Evolutionary conservation across 129 eudicot species (phyloP).

Genomic region (Helichrysum umbraculigerum): DNA sequence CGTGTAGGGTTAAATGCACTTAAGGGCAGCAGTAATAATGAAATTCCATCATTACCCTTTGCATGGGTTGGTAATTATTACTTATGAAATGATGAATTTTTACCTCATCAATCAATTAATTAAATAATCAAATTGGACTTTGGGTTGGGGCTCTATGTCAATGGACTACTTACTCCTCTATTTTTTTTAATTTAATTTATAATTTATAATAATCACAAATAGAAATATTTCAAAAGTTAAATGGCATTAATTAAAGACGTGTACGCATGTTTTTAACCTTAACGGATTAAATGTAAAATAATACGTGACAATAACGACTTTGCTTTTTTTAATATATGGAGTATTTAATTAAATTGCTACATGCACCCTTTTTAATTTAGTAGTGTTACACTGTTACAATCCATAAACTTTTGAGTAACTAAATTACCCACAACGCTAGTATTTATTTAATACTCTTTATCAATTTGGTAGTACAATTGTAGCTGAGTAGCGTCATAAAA

Average conservation of each 20-base stretch:
- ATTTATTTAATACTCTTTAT: no score
- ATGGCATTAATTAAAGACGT: background rate
- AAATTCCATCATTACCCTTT: slow-evolving; percentile 47
- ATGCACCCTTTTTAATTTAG: no score
- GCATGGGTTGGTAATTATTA: slow-evolving; percentile 48
- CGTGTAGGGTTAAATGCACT: slow-evolving; percentile 53
- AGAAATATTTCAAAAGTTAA: background rate
- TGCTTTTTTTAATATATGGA: background rate
- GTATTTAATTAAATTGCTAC: no score
- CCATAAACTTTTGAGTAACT: no score
- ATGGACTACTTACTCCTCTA: slow-evolving; percentile 23
- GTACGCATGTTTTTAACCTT: slow-evolving; percentile 6
- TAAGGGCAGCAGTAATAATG: slow-evolving; percentile 43
- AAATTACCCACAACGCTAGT: no score
- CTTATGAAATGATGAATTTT: slow-evolving; percentile 38
- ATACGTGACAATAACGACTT: background rate
- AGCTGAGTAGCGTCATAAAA: no score
- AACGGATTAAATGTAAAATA: background rate
- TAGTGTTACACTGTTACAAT: no score
- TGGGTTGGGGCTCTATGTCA: slow-evolving; percentile 46
- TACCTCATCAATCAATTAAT: slow-evolving; percentile 34
- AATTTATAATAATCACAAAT: slow-evolving; percentile 9
- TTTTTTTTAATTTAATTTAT: no score
- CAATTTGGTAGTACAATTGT: no score
- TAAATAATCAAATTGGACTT: slow-evolving; percentile 30